Conservation (phyloP, 371 early-diverging fungal genomes). For the Fennellomyces sp. region DNA sequence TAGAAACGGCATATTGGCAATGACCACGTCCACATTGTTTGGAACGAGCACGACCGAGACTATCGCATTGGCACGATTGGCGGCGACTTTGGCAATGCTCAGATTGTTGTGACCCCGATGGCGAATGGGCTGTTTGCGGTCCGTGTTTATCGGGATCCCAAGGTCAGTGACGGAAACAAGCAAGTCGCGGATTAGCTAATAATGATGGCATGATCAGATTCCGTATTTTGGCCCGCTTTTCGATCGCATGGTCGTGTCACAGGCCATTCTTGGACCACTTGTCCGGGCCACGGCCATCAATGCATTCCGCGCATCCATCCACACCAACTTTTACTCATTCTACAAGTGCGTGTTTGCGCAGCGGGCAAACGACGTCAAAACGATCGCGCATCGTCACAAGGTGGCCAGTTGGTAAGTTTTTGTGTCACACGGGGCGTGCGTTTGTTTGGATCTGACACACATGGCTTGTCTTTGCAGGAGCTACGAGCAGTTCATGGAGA, state of each 20-base stretch:
- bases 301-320: slow-evolving; percentile 62
- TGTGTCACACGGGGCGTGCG: background rate
- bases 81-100: slow-evolving; percentile 97
- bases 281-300: slow-evolving; percentile 86
- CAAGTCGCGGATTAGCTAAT: background rate
- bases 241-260: slow-evolving; percentile 80
- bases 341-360: slow-evolving; percentile 56
- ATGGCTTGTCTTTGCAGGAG: slow-evolving; percentile 27
- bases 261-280: slow-evolving; percentile 74
- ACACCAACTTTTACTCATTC: slow-evolving; percentile 48
- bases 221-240: slow-evolving; percentile 87
- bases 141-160: slow-evolving; percentile 74
- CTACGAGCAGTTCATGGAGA: slow-evolving; percentile 57
- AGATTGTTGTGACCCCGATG: slow-evolving; percentile 88
- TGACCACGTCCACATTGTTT: slow-evolving; percentile 96
- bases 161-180: slow-evolving; percentile 36
- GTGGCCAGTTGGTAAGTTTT: slow-evolving; percentile 49
- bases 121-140: slow-evolving; percentile 71
- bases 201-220: slow-evolving; percentile 36
- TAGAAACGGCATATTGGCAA: slow-evolving; percentile 98
- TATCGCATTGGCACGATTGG: slow-evolving; percentile 89
- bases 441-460: too few relatives aligned
- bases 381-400: slow-evolving; percentile 64
- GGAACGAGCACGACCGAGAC: slow-evolving; percentile 90
- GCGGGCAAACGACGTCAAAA: slow-evolving; percentile 59